Conservation (phyloP, 2,329 filamentous ascomycete genomes). For the Penicillium brasilianum region DNA sequence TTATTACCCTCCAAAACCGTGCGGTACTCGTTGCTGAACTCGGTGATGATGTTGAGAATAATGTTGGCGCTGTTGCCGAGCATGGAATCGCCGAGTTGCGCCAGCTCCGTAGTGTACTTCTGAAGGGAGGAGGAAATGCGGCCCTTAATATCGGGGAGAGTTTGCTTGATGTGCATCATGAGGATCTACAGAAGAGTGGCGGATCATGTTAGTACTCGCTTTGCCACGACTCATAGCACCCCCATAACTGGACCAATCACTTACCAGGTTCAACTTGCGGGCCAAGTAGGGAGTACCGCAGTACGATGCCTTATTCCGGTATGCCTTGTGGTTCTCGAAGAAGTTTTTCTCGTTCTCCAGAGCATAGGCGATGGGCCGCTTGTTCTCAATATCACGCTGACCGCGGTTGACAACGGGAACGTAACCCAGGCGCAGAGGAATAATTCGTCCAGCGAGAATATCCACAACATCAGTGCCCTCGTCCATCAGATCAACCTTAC, state of each 20-base stretch:
- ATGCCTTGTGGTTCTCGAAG: conserved; percentile 98
- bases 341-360: conserved; percentile 95
- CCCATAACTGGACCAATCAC: conserved; percentile 17
- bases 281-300: conserved; percentile 97
- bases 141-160: conserved; percentile 96
- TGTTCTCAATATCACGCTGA: conserved; percentile 98
- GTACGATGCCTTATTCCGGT: conserved; percentile 97
- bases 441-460: conserved; percentile 96
- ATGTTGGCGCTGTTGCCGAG: conserved; percentile 96
- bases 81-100: conserved; percentile 86
- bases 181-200: conserved; percentile 65
- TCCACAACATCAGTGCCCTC: conserved; percentile 98
- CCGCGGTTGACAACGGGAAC: conserved; percentile 98
- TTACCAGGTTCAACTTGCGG: conserved; percentile 86
- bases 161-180: conserved; percentile 99
- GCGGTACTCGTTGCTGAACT: conserved; percentile 97
- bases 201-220: conserved; percentile 31
- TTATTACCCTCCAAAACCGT: conserved; percentile 97
- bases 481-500: conserved; percentile 99
- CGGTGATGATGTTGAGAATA: conserved; percentile 96
- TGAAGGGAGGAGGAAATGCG: conserved; percentile 91
- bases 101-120: conserved; percentile 85
- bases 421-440: conserved; percentile 91
- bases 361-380: conserved; percentile 88
- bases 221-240: too few relatives aligned